Evolutionary conservation across 805 yeast genomes (phyloP).

Genomic region (Yamadazyma nakazawae): DNA sequence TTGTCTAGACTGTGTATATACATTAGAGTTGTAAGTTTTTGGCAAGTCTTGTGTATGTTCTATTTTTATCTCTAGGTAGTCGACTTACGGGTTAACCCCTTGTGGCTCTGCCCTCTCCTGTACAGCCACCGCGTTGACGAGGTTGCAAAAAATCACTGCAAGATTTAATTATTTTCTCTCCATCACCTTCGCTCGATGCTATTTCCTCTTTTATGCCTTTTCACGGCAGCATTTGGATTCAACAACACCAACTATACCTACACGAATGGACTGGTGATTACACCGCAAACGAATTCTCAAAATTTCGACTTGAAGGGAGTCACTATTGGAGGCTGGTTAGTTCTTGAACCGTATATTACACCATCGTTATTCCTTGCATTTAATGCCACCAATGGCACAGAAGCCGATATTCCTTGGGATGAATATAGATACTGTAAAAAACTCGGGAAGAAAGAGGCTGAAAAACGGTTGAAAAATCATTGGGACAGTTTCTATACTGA

Average conservation of each 20-base stretch:
- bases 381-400: constrained; percentile 11
- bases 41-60: neutral
- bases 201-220: neutral
- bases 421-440: constrained; percentile 52
- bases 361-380: constrained; percentile 53
- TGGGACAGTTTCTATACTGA: constrained; percentile 62
- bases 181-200: neutral
- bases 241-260: constrained; percentile 1
- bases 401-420: constrained; percentile 49
- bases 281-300: constrained; percentile 9
- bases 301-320: constrained; percentile 19
- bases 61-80: too few species aligned
- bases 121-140: too few species aligned
- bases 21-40: neutral
- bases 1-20: neutral
- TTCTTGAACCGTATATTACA: constrained; percentile 67
- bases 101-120: neutral
- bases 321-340: constrained; percentile 66
- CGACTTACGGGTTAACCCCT: neutral
- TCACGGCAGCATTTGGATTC: neutral
- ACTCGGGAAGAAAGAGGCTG: constrained; percentile 48
- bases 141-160: neutral
- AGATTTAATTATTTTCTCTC: too few species aligned
- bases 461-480: constrained; percentile 43
- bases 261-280: neutral